A percentile compares a stretch with the other conserved stretches of the same genome.
These are phyloP conservation scores for Diplocarpon rosae DNA, from an alignment of 2,329 filamentous ascomycete species.

Conservation along the genomic window DNA sequence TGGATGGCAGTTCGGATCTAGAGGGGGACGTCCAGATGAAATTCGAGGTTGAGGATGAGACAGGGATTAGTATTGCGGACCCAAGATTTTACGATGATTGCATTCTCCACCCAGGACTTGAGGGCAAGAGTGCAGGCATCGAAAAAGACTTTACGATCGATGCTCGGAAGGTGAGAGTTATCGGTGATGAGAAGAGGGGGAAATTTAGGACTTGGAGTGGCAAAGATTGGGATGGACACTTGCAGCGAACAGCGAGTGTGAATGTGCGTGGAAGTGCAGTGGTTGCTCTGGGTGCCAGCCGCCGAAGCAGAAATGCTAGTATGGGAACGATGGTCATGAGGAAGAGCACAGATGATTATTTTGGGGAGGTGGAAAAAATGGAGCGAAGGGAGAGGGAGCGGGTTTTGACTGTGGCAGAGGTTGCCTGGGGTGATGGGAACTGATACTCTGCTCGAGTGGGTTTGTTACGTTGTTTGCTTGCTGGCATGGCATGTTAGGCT, in stretches of 20 bases:
- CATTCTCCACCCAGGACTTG: constrained; percentile 7
- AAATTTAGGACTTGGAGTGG: constrained; percentile 25
- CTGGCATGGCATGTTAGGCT: too few species aligned
- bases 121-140: not conserved
- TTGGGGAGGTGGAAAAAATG: constrained; percentile 13
- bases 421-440: constrained; percentile 9
- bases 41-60: constrained; percentile 1
- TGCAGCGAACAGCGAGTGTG: not conserved
- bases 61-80: constrained; percentile 17
- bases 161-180: too few species aligned
- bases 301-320: constrained; percentile 9
- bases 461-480: too few species aligned
- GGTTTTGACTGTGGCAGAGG: constrained; percentile 12
- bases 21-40: constrained; percentile 8
- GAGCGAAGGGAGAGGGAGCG: constrained; percentile 14
- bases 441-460: too few species aligned
- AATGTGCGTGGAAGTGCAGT: not conserved
- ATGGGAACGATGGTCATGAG: constrained; percentile 12
- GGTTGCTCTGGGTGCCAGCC: not conserved
- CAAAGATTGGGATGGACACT: constrained; percentile 17
- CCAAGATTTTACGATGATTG: constrained; percentile 23
- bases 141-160: not conserved
- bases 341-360: constrained; percentile 19
- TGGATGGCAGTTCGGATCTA: too few species aligned
- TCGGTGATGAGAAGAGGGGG: constrained; percentile 8